Evolutionary conservation across 2,329 filamentous ascomycete species (phyloP).

Genomic region (Venturia carpophila): DNA sequence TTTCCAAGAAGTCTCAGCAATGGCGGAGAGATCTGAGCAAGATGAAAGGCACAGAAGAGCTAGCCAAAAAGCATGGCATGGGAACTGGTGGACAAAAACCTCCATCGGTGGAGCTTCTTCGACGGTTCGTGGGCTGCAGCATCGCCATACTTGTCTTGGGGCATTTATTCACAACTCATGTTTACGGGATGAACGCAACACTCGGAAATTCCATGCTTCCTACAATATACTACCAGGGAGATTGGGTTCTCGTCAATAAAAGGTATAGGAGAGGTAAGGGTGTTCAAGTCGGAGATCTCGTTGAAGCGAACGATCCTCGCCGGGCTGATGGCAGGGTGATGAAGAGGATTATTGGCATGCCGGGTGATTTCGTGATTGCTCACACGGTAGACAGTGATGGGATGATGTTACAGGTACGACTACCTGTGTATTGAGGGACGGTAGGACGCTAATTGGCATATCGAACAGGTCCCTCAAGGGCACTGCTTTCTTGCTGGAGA

Average conservation of each 20-base stretch:
- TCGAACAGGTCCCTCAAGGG: conserved; percentile 66
- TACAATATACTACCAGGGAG: conserved; percentile 37
- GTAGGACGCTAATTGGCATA: background rate
- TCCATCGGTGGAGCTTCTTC: background rate
- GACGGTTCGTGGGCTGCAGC: background rate
- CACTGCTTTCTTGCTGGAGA: conserved; percentile 91
- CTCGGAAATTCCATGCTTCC: conserved; percentile 14
- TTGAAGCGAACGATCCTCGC: conserved; percentile 45
- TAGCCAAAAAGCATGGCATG: background rate
- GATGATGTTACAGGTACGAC: conserved; percentile 40
- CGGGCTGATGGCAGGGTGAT: background rate
- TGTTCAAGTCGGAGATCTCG: conserved; percentile 71
- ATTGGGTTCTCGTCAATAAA: conserved; percentile 62
- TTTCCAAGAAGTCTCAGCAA: background rate
- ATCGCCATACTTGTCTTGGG: background rate
- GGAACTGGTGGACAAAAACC: too few species aligned
- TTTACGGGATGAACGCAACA: background rate
- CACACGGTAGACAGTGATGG: background rate
- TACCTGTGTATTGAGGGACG: background rate
- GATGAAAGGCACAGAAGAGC: background rate
- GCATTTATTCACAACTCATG: conserved; percentile 5
- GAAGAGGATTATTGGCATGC: conserved; percentile 61
- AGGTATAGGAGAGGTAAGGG: conserved; percentile 60
- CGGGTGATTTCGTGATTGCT: conserved; percentile 59
- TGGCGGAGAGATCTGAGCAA: background rate